phyloP scores from a whole-genome alignment of 129 eudicot species.

The Tanacetum coccineum region DNA sequence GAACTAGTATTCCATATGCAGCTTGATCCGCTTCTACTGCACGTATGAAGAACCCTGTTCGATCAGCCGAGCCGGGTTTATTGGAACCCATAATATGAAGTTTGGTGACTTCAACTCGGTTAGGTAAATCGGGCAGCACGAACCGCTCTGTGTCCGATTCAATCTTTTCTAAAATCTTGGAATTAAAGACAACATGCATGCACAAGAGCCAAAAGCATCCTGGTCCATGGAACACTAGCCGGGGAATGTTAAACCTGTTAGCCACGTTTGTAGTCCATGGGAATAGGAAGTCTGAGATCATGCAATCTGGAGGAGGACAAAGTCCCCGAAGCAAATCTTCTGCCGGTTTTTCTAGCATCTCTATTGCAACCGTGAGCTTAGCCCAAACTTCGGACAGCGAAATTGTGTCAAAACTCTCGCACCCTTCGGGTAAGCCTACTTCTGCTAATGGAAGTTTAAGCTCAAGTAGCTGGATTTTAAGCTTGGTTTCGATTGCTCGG shows the following conservation, averaged over 20 bases:
- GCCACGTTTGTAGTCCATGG: slow-evolving; percentile 49
- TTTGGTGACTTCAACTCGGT: slow-evolving; percentile 38
- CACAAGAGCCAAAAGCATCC: slow-evolving; percentile 29
- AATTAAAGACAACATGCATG: slow-evolving; percentile 6
- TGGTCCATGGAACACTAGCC: slow-evolving; percentile 44
- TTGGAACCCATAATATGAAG: slow-evolving; percentile 18
- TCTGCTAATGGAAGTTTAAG: slow-evolving; percentile 28
- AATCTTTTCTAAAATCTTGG: neutral
- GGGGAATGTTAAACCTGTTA: slow-evolving; percentile 40
- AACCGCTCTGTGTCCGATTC: slow-evolving; percentile 25
- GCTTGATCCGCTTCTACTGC: slow-evolving; percentile 23
- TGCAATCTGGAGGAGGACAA: slow-evolving; percentile 44
- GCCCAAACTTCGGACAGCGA: neutral
- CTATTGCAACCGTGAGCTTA: slow-evolving; percentile 28
- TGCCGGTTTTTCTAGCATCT: slow-evolving; percentile 32
- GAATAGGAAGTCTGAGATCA: slow-evolving; percentile 40
- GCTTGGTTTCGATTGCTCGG: slow-evolving; percentile 33
- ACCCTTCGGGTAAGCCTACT: slow-evolving; percentile 49
- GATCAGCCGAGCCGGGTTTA: neutral
- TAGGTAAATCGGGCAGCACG: slow-evolving; percentile 39
- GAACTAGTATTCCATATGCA: slow-evolving; percentile 41
- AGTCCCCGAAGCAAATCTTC: slow-evolving; percentile 30
- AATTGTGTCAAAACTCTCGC: slow-evolving; percentile 39
- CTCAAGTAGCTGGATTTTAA: slow-evolving; percentile 24
- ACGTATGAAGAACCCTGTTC: neutral